A percentile compares a stretch with the other conserved stretches of the same genome.
Evolutionary conservation across 345 rosid species (phyloP).

Genomic region (Dipteronia sinensis): DNA sequence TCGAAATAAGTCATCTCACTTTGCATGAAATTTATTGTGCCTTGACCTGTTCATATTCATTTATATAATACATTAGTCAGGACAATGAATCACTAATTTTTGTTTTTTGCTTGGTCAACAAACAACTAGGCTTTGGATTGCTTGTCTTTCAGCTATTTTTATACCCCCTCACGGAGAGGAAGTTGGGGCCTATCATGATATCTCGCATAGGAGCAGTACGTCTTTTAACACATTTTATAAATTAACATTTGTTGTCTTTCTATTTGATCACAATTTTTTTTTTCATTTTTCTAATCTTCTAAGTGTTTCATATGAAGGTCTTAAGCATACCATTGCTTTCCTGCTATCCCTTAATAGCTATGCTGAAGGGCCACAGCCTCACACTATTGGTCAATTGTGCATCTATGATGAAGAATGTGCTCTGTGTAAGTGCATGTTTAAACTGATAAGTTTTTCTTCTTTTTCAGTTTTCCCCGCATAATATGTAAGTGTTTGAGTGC

Average conservation of each 20-base stretch:
- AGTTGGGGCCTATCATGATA: conserved; percentile 44
- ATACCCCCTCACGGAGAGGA: conserved; percentile 46
- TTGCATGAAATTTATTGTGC: not conserved
- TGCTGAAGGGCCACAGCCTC: conserved; percentile 37
- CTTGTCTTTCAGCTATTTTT: conserved; percentile 51
- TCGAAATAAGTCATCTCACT: not conserved
- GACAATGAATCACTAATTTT: not conserved
- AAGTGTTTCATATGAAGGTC: conserved; percentile 33
- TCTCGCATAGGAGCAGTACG: conserved; percentile 51
- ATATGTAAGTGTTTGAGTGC: not conserved
- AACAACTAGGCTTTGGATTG: conserved; percentile 44
- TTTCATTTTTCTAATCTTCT: not conserved
- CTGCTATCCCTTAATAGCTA: conserved; percentile 46
- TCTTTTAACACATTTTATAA: conserved; percentile 2
- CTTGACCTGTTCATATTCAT: not conserved
- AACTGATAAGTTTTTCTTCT: not conserved
- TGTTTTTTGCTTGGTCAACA: not conserved
- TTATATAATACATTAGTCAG: not conserved
- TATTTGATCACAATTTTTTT: not conserved
- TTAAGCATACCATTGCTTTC: conserved; percentile 42
- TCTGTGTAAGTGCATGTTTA: conserved; percentile 39
- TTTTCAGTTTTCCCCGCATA: not conserved
- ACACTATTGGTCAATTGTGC: conserved; percentile 39
- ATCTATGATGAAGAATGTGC: conserved; percentile 49
- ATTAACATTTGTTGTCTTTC: not conserved